These are phyloP conservation scores for Knufia fluminis DNA, from an alignment of 2,329 filamentous ascomycete genomes.

Conservation along the genomic window DNA sequence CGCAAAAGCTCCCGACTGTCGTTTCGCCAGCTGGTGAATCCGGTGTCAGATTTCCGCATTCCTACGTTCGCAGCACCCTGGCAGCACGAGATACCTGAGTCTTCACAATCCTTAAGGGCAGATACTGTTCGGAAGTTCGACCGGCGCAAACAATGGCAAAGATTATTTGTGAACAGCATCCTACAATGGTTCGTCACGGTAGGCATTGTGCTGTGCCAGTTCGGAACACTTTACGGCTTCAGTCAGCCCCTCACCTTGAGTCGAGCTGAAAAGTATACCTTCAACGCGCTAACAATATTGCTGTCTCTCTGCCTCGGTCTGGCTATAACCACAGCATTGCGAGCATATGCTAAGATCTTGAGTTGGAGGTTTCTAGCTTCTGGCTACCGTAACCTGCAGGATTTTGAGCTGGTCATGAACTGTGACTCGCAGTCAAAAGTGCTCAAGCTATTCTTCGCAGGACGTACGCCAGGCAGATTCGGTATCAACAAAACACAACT, in stretches of 20 bases:
- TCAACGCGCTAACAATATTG: constrained; percentile 21
- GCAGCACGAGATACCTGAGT: constrained; percentile 15
- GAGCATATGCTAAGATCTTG: constrained; percentile 19
- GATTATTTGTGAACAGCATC: constrained; percentile 15
- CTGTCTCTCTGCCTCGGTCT: constrained; percentile 19
- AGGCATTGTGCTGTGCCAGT: not conserved
- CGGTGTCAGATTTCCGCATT: constrained; percentile 6
- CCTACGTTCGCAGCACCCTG: constrained; percentile 14
- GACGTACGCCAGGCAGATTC: constrained; percentile 12
- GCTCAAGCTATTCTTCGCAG: constrained; percentile 14
- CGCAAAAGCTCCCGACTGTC: constrained; percentile 6
- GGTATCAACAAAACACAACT: constrained; percentile 18
- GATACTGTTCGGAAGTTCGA: constrained; percentile 18
- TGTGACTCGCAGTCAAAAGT: constrained; percentile 21
- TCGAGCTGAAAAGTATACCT: constrained; percentile 17
- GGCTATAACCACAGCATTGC: constrained; percentile 17
- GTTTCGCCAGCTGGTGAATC: not conserved
- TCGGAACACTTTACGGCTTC: constrained; percentile 16
- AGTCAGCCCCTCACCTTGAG: constrained; percentile 13
- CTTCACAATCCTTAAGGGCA: not conserved
- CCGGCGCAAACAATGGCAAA: constrained; percentile 14
- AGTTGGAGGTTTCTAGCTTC: constrained; percentile 21
- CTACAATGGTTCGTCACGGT: constrained; percentile 18
- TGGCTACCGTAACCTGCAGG: constrained; percentile 19
- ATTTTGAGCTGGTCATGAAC: constrained; percentile 22